Percentiles rank a stretch among this genome's conserved stretches.
phyloP scores from a whole-genome alignment of 441 rosid genomes.

The Breynia disticha region DNA sequence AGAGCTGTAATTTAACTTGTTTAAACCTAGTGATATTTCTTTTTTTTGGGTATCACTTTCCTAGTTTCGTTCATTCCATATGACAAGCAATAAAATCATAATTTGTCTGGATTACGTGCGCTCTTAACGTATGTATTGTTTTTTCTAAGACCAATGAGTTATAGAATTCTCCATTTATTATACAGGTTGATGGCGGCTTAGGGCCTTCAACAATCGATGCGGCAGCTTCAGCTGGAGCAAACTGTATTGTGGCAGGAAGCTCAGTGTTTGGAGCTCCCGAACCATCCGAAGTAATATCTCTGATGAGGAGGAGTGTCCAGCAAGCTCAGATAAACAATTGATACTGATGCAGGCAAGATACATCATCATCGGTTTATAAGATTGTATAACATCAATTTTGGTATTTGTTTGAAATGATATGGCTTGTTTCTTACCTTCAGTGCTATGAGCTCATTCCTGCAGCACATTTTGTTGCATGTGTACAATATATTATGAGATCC shows the following conservation, averaged over 20 bases:
- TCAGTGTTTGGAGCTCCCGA: conserved; percentile 87
- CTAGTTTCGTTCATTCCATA: too few species aligned
- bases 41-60: too few species aligned
- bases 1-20: too few species aligned
- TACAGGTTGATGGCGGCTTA: conserved; percentile 86
- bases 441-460: too few species aligned
- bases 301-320: conserved; percentile 49
- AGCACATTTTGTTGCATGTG: too few species aligned
- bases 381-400: neutral
- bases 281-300: conserved; percentile 65
- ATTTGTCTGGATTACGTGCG: neutral
- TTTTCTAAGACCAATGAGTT: neutral
- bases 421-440: neutral
- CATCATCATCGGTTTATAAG: neutral
- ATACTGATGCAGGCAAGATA: conserved; percentile 12
- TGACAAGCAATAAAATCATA: neutral
- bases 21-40: too few species aligned
- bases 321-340: conserved; percentile 30
- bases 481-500: too few species aligned
- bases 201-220: conserved; percentile 79
- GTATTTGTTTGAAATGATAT: neutral
- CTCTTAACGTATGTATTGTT: neutral
- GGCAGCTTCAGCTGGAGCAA: conserved; percentile 94
- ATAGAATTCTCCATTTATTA: neutral
- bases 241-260: conserved; percentile 94